Base-by-base conservation (phyloP, 441 rosid species). In the Adansonia grandidieri region DNA sequence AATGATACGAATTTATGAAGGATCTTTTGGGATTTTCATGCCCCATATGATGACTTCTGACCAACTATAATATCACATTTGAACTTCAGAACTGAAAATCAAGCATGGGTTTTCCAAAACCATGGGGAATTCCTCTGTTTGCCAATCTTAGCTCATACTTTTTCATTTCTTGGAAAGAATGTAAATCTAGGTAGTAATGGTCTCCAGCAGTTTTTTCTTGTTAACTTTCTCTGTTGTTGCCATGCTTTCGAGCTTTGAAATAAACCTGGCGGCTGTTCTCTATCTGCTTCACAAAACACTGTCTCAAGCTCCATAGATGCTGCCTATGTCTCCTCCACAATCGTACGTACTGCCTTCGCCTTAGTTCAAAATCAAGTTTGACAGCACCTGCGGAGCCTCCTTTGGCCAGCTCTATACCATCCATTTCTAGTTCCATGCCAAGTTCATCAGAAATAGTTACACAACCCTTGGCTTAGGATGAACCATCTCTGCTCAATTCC, bases 171-270 rank as follows among this genome's bases (percentile, higher is more conserved):
- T 24, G 0, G 44, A 11, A 62, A 28, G 66, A 62, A 62, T 5
- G 8, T 28, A 28, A 62, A 15, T 37, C 17, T 63, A 6, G 0
- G 1, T 3, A 0, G 60, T n/a, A 9, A 77, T 68, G 75, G 68
- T 60, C 48, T 45, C 48, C 0, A 42, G 20, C 11, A 68, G 6
- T 44, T 44, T 42, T 51, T 68, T 68, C 15, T 1, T 44, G 1
- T n/a, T 60, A 2, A 24, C 20, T 20, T 15, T 77, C 13, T 58
- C 63, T 15, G 9, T 44, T 13, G 14, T 51, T 45, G 17, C 19
- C 22, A 32, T 77, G 74, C 74, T 77, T 67, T 60, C 74, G 44
- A 11, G 61, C 6, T 44, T 56, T 32, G 47, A 77, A 9, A 22
- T 28, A 5, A 69, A 32, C 50, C 10, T 24, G 5, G 68, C 74